A percentile compares a stretch with the other conserved stretches of the same genome.
Evolutionary conservation across 2,329 filamentous ascomycete genomes (phyloP).

Genomic region (Ophiostoma angusticollis): DNA sequence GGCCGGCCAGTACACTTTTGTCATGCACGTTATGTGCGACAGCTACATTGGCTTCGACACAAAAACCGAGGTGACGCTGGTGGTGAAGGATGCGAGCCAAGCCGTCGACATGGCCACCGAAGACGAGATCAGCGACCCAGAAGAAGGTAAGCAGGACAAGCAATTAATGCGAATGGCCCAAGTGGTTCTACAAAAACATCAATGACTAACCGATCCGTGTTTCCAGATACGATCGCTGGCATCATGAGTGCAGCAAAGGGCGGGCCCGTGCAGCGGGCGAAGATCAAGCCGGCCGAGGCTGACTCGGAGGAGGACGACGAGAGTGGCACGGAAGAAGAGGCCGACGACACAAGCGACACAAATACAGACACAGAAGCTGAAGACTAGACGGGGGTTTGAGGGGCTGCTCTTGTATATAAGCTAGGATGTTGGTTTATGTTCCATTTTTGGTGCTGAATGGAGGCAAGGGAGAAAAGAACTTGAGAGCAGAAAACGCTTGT

Average conservation of each 20-base stretch:
- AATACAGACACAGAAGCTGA: conserved; percentile 57
- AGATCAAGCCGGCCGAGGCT: conserved; percentile 35
- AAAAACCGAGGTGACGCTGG: conserved; percentile 78
- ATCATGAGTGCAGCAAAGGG: conserved; percentile 83
- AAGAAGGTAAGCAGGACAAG: conserved; percentile 68
- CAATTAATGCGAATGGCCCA: no score
- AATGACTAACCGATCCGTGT: background rate
- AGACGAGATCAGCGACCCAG: conserved; percentile 94
- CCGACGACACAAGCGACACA: conserved; percentile 52
- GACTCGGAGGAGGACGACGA: conserved; percentile 58
- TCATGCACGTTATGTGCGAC: conserved; percentile 87
- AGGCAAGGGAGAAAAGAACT: background rate
- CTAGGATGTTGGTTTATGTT: no score
- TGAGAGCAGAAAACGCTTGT: background rate
- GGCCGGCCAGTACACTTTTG: conserved; percentile 84
- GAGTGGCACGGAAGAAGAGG: conserved; percentile 68
- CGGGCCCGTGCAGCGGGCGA: conserved; percentile 38
- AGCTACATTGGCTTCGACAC: conserved; percentile 91
- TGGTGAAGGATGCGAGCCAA: conserved; percentile 80
- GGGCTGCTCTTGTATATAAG: no score
- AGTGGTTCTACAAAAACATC: no score
- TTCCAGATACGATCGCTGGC: conserved; percentile 70
- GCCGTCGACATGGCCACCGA: conserved; percentile 69
- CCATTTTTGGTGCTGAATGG: no score
- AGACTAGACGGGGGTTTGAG: no score